Evolutionary conservation across 2,329 filamentous ascomycete species (phyloP).

Genomic region (Diaporthe sp.): DNA sequence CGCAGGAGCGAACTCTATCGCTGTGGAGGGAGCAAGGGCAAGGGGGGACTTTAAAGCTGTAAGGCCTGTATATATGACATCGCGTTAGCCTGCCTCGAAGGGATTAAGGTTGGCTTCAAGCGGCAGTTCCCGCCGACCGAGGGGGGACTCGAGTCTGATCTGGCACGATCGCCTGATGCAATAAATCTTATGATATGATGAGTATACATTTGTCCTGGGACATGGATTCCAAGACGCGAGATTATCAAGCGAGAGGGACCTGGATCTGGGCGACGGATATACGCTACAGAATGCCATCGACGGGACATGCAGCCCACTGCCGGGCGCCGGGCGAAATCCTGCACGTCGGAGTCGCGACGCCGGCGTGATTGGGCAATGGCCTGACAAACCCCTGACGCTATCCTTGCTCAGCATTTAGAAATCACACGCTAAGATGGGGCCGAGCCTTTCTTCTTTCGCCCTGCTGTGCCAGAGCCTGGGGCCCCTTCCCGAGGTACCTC

Average conservation of each 20-base stretch:
- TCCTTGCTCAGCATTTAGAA: conserved; percentile 32
- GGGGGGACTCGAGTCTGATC: not conserved
- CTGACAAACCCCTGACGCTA: conserved; percentile 33
- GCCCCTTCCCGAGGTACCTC: conserved; percentile 2
- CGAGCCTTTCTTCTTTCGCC: not conserved
- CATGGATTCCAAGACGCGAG: not conserved
- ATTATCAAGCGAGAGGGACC: not conserved
- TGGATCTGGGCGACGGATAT: not conserved
- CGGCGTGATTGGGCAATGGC: conserved; percentile 25
- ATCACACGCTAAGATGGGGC: conserved; percentile 12
- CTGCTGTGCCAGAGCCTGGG: not conserved
- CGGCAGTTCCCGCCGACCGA: conserved; percentile 21
- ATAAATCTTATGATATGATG: not conserved
- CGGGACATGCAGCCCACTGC: conserved; percentile 5
- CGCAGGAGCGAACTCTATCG: conserved; percentile 1
- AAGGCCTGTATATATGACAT: not conserved
- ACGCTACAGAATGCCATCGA: not conserved
- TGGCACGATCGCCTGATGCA: not conserved
- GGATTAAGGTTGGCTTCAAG: not conserved
- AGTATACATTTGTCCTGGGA: not conserved
- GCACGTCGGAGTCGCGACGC: not conserved
- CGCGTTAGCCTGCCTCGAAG: not conserved
- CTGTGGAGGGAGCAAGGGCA: not conserved
- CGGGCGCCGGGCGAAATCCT: not conserved
- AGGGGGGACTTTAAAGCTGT: not conserved